Evolutionary conservation across 805 yeast species (phyloP).

Genomic region (Wickerhamomyces sydowiorum): DNA sequence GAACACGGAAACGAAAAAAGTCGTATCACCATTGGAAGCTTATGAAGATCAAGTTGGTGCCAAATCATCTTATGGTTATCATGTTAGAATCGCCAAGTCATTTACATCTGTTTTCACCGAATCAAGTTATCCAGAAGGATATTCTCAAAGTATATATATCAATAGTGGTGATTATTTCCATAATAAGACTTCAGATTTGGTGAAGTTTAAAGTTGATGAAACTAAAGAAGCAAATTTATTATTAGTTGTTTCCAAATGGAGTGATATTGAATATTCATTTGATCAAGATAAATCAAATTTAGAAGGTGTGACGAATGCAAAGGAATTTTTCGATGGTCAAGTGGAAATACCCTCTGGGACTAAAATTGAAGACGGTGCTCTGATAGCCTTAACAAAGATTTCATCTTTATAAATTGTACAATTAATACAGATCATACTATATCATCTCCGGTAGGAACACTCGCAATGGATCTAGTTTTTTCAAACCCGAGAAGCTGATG

Average conservation of each 20-base stretch:
- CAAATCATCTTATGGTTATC: slow-evolving; percentile 62
- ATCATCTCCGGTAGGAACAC: too few relatives aligned
- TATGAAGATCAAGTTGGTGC: slow-evolving; percentile 57
- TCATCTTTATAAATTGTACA: not conserved
- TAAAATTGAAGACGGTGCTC: slow-evolving; percentile 65
- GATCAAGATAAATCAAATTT: slow-evolving; percentile 41
- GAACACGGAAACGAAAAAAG: slow-evolving; percentile 50
- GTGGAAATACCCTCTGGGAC: slow-evolving; percentile 47
- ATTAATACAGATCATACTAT: too few relatives aligned
- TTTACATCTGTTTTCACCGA: slow-evolving; percentile 69
- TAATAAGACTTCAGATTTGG: slow-evolving; percentile 19
- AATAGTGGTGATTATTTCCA: slow-evolving; percentile 62
- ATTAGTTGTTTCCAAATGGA: slow-evolving; percentile 60
- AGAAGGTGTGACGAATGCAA: slow-evolving; percentile 46
- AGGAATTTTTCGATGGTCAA: slow-evolving; percentile 67
- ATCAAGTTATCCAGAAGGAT: slow-evolving; percentile 59
- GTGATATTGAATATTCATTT: slow-evolving; percentile 50
- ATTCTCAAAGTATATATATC: slow-evolving; percentile 58
- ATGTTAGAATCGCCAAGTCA: slow-evolving; percentile 58
- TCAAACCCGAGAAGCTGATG: too few relatives aligned
- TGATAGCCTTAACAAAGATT: slow-evolving; percentile 46
- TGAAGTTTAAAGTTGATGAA: slow-evolving; percentile 12
- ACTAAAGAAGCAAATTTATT: slow-evolving; percentile 31
- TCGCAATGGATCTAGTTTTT: not conserved
- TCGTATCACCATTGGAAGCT: slow-evolving; percentile 69